phyloP scores from a whole-genome alignment of 75 land plant species.

The Larix kaempferi region DNA sequence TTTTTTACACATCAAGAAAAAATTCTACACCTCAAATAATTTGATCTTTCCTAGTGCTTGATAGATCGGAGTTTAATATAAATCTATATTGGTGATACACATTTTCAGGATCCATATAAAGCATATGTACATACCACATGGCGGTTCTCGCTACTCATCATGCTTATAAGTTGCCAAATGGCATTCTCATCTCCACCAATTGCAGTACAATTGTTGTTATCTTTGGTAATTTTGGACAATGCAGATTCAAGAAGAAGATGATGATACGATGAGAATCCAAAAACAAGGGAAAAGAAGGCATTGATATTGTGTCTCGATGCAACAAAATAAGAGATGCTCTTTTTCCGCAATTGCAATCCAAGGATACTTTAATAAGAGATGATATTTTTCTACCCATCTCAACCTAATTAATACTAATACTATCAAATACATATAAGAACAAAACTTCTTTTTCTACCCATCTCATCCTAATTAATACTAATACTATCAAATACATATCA shows the following conservation, averaged over 20 bases:
- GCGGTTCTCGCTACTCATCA: slow-evolving; percentile 85
- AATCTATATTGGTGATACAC: too few relatives aligned
- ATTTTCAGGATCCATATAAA: too few relatives aligned
- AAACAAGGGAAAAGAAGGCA: slow-evolving; percentile 94
- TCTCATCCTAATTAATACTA: too few relatives aligned
- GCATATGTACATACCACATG: slow-evolving; percentile 74
- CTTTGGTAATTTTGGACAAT: slow-evolving; percentile 86
- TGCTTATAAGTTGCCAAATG: slow-evolving; percentile 84
- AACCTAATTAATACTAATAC: too few relatives aligned
- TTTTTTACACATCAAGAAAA: neutral
- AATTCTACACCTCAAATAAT: neutral
- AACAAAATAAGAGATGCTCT: slow-evolving; percentile 85
- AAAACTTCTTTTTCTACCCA: too few relatives aligned
- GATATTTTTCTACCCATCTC: too few relatives aligned
- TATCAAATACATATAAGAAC: too few relatives aligned
- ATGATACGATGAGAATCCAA: slow-evolving; percentile 97
- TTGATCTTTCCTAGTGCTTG: too few relatives aligned
- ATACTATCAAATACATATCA: too few relatives aligned
- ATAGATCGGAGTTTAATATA: too few relatives aligned
- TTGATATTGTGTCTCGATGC: slow-evolving; percentile 92
- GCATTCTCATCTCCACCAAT: slow-evolving; percentile 96
- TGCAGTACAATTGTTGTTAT: slow-evolving; percentile 58
- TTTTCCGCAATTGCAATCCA: too few relatives aligned
- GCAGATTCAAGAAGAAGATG: slow-evolving; percentile 98
- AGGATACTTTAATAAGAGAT: too few relatives aligned